Conservation (phyloP, 1,284 basidiomycete species). For the Heterobasidion annosum region DNA sequence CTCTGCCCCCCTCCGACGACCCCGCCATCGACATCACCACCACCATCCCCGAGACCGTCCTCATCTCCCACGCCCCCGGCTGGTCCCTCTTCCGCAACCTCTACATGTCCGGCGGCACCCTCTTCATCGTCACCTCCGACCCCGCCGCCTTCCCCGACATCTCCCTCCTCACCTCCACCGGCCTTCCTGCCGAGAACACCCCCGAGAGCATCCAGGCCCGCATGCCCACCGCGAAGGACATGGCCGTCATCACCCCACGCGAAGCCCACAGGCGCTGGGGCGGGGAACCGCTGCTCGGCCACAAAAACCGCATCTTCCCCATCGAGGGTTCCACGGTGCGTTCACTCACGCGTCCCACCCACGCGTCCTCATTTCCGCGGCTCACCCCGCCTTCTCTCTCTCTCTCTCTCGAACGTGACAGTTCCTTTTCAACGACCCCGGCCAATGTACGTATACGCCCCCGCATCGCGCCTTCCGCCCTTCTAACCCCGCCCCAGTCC, state of each 20-base stretch:
- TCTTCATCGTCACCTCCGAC: slow-evolving; percentile 51
- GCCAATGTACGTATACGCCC: slow-evolving; percentile 32
- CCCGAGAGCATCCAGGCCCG: slow-evolving; percentile 57
- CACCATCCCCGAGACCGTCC: slow-evolving; percentile 28
- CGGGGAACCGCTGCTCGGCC: slow-evolving; percentile 20
- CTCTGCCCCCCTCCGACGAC: neutral
- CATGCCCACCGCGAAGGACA: slow-evolving; percentile 54
- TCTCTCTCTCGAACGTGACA: neutral
- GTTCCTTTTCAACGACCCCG: slow-evolving; percentile 51
- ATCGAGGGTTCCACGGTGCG: slow-evolving; percentile 64
- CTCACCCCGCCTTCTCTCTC: neutral
- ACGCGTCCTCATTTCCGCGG: neutral
- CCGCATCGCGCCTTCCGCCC: neutral
- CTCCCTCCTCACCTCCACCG: slow-evolving; percentile 61
- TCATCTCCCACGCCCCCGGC: slow-evolving; percentile 60
- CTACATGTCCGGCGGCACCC: slow-evolving; percentile 72
- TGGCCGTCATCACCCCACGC: slow-evolving; percentile 49
- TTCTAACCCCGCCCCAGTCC: slow-evolving; percentile 27
- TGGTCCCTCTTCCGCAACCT: slow-evolving; percentile 77
- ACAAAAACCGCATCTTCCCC: slow-evolving; percentile 45
- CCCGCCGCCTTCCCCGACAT: slow-evolving; percentile 48
- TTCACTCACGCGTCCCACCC: slow-evolving; percentile 3
- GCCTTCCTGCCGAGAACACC: slow-evolving; percentile 45
- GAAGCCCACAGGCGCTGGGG: slow-evolving; percentile 63
- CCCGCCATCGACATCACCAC: neutral